These are phyloP conservation scores for Baorangia bicolor DNA, from an alignment of 768 basidiomycete genomes.

Conservation along the genomic window DNA sequence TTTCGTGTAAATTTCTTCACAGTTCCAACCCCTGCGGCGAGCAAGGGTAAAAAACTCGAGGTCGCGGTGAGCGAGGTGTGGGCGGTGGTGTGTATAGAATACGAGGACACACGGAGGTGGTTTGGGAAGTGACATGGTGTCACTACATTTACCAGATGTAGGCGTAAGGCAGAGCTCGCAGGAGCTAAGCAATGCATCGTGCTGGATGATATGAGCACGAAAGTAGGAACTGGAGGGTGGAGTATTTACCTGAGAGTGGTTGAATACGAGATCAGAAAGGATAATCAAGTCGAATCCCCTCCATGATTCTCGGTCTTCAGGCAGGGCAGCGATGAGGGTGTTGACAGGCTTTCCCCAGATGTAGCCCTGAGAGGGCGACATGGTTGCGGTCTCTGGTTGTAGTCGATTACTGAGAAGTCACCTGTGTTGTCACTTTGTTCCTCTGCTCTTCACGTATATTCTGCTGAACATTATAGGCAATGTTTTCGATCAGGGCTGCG, in stretches of 20 bases:
- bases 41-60: constrained; percentile 79
- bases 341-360: constrained; percentile 70
- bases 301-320: constrained; percentile 14
- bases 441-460: constrained; percentile 44
- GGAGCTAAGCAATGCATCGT: constrained; percentile 75
- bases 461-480: constrained; percentile 59
- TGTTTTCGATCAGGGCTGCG: constrained; percentile 66
- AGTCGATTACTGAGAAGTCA: constrained; percentile 29
- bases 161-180: constrained; percentile 49
- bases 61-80: constrained; percentile 78
- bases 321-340: constrained; percentile 28
- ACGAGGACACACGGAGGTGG: constrained; percentile 57
- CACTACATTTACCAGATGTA: constrained; percentile 19
- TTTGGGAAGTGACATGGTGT: background rate
- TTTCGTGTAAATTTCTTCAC: constrained; percentile 64
- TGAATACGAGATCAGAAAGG: constrained; percentile 91
- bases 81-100: constrained; percentile 88
- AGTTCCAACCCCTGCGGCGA: constrained; percentile 61
- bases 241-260: constrained; percentile 77
- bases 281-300: constrained; percentile 75
- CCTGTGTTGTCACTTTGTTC: constrained; percentile 33
- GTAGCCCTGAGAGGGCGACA: constrained; percentile 54
- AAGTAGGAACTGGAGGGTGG: background rate
- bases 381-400: constrained; percentile 20
- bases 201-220: constrained; percentile 43